Evolutionary conservation across 1,284 basidiomycete genomes (phyloP), one percentile per base, ranked within the genome.

Genomic region (Cutaneotrichosporon arboriforme): DNA sequence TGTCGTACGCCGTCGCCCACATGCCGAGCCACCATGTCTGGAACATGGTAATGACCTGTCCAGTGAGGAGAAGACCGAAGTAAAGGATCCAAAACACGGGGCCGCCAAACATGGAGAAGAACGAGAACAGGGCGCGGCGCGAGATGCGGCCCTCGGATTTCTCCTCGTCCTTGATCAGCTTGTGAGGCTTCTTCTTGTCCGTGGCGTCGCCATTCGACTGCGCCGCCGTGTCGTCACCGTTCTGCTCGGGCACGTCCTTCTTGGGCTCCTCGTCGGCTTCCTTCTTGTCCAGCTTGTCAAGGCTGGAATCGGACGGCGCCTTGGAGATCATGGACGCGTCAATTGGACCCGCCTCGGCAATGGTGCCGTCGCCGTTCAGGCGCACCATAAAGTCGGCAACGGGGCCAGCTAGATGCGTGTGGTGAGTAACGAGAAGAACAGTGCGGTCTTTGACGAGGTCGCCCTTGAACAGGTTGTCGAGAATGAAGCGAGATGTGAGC

Each of bases 401-500:
- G 2, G 84, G 81, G 20, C 78, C 78, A n/a, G 79, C 78, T 67
- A 88, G 79, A 3, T 81, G 80, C 22, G 86, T 78, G 62, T 88
- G 86, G 70, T 88, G 86, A 0, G 86, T 87, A 20, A 87, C 84
- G 7, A 90, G 76, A 20, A 90, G 70, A 37, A 89, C 76, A 1
- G 87, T 90, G 42, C 87, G 79, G 4, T 81, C 83, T 39, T 78
- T 76, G 36, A 90, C 74, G 8, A 90, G 76, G 56, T 98, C 82
- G 4, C 87, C 85, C 40, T 75, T 72, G 70, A 90, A 81, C 61
- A 86, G 85, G 48, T 87, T 81, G 17, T 88, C 82, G 12, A 89
- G 81, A 53, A 90, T 84, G 81, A 82, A 88, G 59, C 81, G 81
- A 0, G 86, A 79, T 0, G 87, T 90, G 57, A 85, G 81, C 5